Base-by-base conservation (phyloP, 768 basidiomycete species). In the Tubosaeta sp. region DNA sequence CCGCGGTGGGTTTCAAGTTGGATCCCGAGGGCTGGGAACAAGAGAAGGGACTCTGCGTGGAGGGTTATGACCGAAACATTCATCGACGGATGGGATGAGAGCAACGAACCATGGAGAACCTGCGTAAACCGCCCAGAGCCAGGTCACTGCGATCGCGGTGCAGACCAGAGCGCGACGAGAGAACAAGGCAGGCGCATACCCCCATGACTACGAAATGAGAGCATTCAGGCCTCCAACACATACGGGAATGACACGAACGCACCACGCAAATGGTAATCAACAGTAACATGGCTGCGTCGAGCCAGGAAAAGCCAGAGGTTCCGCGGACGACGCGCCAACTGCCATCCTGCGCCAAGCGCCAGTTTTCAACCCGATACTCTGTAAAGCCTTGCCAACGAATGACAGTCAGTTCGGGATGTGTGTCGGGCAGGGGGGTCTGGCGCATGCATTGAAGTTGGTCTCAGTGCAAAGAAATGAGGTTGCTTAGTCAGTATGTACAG, bases 1-100 rank as follows among this genome's bases (percentile, higher is more conserved):
- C n/a, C 89, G 49, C 78, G 72, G 66, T 81, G 81, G 0, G 82
- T 84, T 65, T 91, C 88, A 3, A 91, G 67, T 61, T 91, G 90
- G 39, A 92, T 72, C 11, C 89, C 89, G 48, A 86, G 80, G 1
- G 75, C 71, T 8, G 84, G 83, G 42, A 90, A 65, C 34, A 86
- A 72, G 39, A 89, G 66, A 5, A 91, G 70, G 19, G 86, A 88
- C 70, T 91, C 89, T 91, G 50, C n/a, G 27, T 31, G 7, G 6
- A 37, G 17, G 48, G 13, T 16, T 14, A 8, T 14, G 11, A 39
- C 54, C 12, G 2, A 22, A 22, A 22, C 22, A 22, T 22, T 22
- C 22, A 22, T 22, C 22, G 22, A 22, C 22, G 29, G 29, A 29
- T 29, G 29, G 9, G 22, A 35, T 5, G 0, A 1, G 11, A 9